Percentiles rank a stretch among this genome's conserved stretches.
phyloP scores from a whole-genome alignment of 192 early-diverging fungal genomes.

The Podila verticillata region DNA sequence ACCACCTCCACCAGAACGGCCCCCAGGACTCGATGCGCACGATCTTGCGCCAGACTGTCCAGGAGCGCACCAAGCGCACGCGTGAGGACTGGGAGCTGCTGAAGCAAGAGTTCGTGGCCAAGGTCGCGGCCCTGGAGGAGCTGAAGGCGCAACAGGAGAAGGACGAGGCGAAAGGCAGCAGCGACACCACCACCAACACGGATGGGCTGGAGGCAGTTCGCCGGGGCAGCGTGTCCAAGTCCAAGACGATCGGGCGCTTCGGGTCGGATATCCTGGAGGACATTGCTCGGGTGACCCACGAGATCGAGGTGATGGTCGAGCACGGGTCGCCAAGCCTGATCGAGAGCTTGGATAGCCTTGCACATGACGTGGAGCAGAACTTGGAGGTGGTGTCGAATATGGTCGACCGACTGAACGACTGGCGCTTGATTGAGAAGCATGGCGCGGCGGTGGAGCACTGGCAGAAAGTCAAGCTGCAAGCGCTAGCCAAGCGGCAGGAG shows the following conservation, averaged over 20 bases:
- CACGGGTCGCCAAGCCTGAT: conserved; percentile 16
- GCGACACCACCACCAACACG: not conserved
- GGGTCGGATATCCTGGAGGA: conserved; percentile 43
- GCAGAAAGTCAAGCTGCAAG: conserved; percentile 54
- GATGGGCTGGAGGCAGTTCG: conserved; percentile 1
- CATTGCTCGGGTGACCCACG: conserved; percentile 29
- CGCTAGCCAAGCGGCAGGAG: conserved; percentile 54
- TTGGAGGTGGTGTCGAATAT: conserved; percentile 18
- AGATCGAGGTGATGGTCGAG: conserved; percentile 44
- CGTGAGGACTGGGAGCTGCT: conserved; percentile 50
- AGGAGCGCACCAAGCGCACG: conserved; percentile 41
- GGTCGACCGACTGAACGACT: conserved; percentile 48
- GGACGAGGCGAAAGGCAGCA: not conserved
- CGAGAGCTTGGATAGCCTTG: conserved; percentile 26
- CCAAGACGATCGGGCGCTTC: conserved; percentile 36
- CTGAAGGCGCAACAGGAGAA: conserved; percentile 9
- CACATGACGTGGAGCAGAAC: conserved; percentile 33
- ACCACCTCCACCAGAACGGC: not conserved
- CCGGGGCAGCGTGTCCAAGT: conserved; percentile 16
- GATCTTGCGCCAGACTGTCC: conserved; percentile 42
- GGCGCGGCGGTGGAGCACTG: conserved; percentile 57
- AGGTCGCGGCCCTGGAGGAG: conserved; percentile 20
- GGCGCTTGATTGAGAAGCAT: conserved; percentile 54
- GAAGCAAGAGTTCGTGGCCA: conserved; percentile 45
- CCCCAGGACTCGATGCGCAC: conserved; percentile 26